A percentile compares a stretch with the other conserved stretches of the same genome.
These are phyloP conservation scores for Ophioceras dolichostomum DNA, from an alignment of 2,329 filamentous ascomycete species.

Conservation along the genomic window DNA sequence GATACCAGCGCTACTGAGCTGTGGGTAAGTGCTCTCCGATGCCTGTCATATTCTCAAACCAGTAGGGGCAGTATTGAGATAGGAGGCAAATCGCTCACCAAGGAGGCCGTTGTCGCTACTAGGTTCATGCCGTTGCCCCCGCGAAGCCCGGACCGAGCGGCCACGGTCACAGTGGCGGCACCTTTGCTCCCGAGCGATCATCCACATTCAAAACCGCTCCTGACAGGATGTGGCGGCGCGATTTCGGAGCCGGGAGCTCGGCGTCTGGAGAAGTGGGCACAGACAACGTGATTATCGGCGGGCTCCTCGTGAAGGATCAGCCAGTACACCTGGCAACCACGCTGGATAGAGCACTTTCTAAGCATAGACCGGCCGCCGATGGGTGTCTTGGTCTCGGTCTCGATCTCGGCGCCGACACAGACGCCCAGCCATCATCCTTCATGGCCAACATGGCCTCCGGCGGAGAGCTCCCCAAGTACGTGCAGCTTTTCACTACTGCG, in stretches of 20 bases:
- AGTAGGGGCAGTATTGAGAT: too few species aligned
- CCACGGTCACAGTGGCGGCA: slow-evolving; percentile 34
- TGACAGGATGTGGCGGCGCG: slow-evolving; percentile 49
- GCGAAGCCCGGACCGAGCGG: too few species aligned
- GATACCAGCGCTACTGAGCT: slow-evolving; percentile 61
- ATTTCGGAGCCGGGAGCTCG: slow-evolving; percentile 55
- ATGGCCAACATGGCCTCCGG: too few species aligned
- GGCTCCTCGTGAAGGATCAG: slow-evolving; percentile 47
- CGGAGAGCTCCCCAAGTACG: too few species aligned
- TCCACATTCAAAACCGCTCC: slow-evolving; percentile 39
- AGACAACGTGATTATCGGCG: slow-evolving; percentile 50
- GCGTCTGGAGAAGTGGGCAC: slow-evolving; percentile 54
- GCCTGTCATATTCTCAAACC: background rate
- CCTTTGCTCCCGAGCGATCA: slow-evolving; percentile 50
- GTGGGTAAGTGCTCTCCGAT: slow-evolving; percentile 35
- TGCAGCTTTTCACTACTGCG: background rate
- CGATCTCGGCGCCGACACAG: too few species aligned
- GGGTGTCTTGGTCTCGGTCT: slow-evolving; percentile 58
- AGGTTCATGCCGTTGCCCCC: too few species aligned
- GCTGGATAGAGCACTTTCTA: slow-evolving; percentile 16
- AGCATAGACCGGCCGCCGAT: slow-evolving; percentile 23
- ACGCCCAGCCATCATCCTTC: too few species aligned
- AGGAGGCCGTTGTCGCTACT: too few species aligned
- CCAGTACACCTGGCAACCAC: slow-evolving; percentile 50
- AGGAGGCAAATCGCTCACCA: too few species aligned